phyloP scores from a whole-genome alignment of 2,329 filamentous ascomycete species.

The Apiospora aurea region DNA sequence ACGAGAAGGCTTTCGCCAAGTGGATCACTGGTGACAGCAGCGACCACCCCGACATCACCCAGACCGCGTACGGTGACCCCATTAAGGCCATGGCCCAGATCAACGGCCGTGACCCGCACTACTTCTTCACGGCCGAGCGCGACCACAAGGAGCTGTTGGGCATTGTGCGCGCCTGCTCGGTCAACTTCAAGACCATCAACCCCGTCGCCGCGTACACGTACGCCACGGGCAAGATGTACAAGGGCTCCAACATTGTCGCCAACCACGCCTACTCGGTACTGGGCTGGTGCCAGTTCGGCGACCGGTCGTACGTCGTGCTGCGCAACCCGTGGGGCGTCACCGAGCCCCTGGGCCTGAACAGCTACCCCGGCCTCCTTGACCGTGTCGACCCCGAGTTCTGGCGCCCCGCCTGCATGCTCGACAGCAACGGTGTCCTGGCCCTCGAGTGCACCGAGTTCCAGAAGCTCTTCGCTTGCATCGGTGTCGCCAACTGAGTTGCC shows the following conservation, averaged over 20 bases:
- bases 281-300: conserved; percentile 45
- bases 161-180: conserved; percentile 47
- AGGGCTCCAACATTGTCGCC: conserved; percentile 51
- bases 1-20: conserved; percentile 57
- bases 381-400: conserved; percentile 46
- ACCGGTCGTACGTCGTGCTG: conserved; percentile 50
- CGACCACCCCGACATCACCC: conserved; percentile 50
- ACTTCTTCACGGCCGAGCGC: conserved; percentile 45
- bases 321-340: conserved; percentile 54
- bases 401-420: conserved; percentile 46
- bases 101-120: conserved; percentile 47
- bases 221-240: conserved; percentile 46
- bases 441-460: conserved; percentile 46
- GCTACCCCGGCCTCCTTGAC: conserved; percentile 48
- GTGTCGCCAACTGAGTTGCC: conserved; percentile 37
- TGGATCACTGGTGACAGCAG: conserved; percentile 46
- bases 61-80: conserved; percentile 49
- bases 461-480: conserved; percentile 45
- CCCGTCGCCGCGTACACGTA: conserved; percentile 51
- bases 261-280: conserved; percentile 55
- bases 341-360: conserved; percentile 49
- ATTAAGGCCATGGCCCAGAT: conserved; percentile 55
- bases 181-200: conserved; percentile 53
- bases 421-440: conserved; percentile 47
- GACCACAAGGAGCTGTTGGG: conserved; percentile 44